Evolutionary conservation across 208 protist genomes (phyloP), one percentile per base, ranked within the genome.

Genomic region (Trypanosoma grayi): DNA sequence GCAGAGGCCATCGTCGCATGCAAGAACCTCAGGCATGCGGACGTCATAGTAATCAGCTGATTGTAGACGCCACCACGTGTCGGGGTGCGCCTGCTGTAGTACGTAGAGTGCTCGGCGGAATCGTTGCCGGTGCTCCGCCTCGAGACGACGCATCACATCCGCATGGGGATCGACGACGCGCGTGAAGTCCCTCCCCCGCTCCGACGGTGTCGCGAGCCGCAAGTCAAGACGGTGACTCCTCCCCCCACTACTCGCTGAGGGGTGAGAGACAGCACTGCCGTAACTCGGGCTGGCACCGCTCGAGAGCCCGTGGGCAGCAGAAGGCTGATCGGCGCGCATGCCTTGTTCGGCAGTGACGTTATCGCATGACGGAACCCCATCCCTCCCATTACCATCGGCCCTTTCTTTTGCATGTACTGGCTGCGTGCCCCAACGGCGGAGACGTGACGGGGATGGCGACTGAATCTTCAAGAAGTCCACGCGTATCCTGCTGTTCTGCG

Each of bases 1-100:
- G 8, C 60, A 13, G 33, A 60, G 40, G n/a, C 39, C 13, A 3
- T 37, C 43, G 22, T 54, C 66, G 25, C 22, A 51, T 3, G 50
- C 51, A 31, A 72, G 33, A 9, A 72, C n/a, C 8, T 72, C 36
- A 18, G 55, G 66, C 50, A 40, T 37, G 6, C 27, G 31, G 33
- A 22, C 41, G 24, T 60, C 51, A 43, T 65, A 55, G 48, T 65
- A 51, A 2, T 39, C 18, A 18, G 51, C 33, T n/a, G 48, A 37
- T 51, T 60, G 57, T 31, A 60, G 47, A 31, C 51, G 66, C 24
- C 48, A 60, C 66, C 56, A 72, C 0, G 57, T 48, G 34, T 72
- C 66, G 4, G 66, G 66, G 25, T 60, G 39, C 7, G 25, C 40
- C 41, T 55, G 66, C 41, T 72, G 66, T 33, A 72, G 11, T 14